Evolutionary conservation across 805 yeast genomes (phyloP).

Genomic region (Helenozyma rhizophorensis): DNA sequence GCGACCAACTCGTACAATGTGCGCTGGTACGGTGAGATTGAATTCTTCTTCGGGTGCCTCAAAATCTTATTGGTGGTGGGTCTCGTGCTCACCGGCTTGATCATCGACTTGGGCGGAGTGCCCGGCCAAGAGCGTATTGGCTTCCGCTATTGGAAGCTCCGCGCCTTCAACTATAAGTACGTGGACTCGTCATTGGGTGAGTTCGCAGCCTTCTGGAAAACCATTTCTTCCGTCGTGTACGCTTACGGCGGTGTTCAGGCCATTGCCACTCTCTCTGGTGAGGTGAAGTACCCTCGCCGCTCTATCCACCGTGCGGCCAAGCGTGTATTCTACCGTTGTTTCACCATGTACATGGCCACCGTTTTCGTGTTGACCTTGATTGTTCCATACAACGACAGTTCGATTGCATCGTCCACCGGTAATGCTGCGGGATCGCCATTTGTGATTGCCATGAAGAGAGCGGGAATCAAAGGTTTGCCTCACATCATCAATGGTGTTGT

Average conservation of each 20-base stretch:
- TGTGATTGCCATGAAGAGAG: slow-evolving; percentile 33
- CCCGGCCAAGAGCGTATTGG: slow-evolving; percentile 22
- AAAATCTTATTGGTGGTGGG: slow-evolving; percentile 22
- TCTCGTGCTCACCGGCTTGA: slow-evolving; percentile 1
- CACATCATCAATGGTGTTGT: slow-evolving; percentile 36
- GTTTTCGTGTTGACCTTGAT: slow-evolving; percentile 31
- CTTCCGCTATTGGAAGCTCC: slow-evolving; percentile 39
- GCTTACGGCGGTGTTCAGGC: slow-evolving; percentile 30
- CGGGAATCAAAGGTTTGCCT: slow-evolving; percentile 31
- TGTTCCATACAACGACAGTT: slow-evolving; percentile 25
- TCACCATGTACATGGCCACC: slow-evolving; percentile 24
- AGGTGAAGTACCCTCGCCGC: slow-evolving; percentile 30
- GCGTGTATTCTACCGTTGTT: slow-evolving; percentile 27
- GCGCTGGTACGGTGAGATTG: slow-evolving; percentile 31
- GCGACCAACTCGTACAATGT: slow-evolving; percentile 26
- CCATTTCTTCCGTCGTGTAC: slow-evolving; percentile 36
- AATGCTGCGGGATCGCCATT: slow-evolving; percentile 35
- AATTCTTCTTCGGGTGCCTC: slow-evolving; percentile 22
- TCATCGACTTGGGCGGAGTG: slow-evolving; percentile 9
- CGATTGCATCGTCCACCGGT: slow-evolving; percentile 23
- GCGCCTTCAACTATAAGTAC: slow-evolving; percentile 29
- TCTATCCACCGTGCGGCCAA: slow-evolving; percentile 25
- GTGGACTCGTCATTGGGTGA: slow-evolving; percentile 17
- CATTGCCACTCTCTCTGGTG: slow-evolving; percentile 25
- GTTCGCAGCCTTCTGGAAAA: slow-evolving; percentile 27